Percentiles rank a stretch among this genome's conserved stretches.
Conservation (phyloP, 2,329 filamentous ascomycete species). For the Graphilbum sp. region DNA sequence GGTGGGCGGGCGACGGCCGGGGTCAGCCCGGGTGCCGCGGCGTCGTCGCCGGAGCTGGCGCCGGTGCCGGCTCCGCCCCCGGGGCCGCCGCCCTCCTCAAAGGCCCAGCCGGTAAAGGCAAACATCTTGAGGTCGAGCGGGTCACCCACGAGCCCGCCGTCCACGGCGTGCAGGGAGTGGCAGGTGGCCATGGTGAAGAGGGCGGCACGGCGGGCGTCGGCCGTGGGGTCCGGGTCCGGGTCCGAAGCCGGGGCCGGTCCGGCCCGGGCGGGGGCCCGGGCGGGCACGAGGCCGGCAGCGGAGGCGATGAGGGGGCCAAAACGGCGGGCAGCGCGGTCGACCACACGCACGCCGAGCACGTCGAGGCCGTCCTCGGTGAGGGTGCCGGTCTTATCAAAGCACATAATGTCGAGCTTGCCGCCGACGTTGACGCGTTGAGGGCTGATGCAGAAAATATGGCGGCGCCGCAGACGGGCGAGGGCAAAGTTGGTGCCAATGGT, state of each 20-base stretch:
- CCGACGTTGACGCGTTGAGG: conserved; percentile 94
- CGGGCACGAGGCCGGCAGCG: conserved; percentile 16
- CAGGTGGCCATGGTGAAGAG: conserved; percentile 96
- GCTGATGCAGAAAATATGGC: conserved; percentile 94
- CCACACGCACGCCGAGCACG: conserved; percentile 73
- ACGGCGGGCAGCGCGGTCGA: conserved; percentile 40
- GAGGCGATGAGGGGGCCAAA: conserved; percentile 67
- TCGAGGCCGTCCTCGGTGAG: conserved; percentile 92
- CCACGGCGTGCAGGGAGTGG: conserved; percentile 75
- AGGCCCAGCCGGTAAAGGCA: conserved; percentile 84
- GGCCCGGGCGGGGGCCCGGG: neutral
- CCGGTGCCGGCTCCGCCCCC: conserved; percentile 17
- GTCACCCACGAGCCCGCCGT: conserved; percentile 80
- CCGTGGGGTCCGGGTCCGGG: conserved; percentile 6
- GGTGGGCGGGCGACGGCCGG: conserved; percentile 86
- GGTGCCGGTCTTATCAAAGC: conserved; percentile 98
- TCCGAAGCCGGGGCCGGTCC: neutral
- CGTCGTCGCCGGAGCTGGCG: conserved; percentile 14
- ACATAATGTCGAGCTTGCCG: conserved; percentile 89
- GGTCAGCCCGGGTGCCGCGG: conserved; percentile 53
- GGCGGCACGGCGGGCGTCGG: conserved; percentile 36
- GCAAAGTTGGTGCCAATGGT: conserved; percentile 97
- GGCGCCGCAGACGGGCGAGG: conserved; percentile 65
- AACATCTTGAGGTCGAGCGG: conserved; percentile 98
- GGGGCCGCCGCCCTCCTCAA: conserved; percentile 68